Conservation (phyloP, 2,329 filamentous ascomycete genomes). For the Neoarthrinium moseri region DNA sequence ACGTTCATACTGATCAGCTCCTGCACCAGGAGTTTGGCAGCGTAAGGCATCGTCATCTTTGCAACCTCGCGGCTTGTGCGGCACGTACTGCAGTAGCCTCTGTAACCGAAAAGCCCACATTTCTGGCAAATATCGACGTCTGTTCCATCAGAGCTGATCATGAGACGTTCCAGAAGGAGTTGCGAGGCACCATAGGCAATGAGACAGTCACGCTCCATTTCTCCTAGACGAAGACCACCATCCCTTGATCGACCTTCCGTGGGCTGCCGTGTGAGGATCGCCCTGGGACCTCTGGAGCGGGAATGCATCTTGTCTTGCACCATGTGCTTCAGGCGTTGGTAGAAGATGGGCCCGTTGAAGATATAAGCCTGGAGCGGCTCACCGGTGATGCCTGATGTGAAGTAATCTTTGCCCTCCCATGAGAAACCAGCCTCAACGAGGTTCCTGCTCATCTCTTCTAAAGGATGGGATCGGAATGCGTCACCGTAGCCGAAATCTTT, state of each 20-base stretch:
- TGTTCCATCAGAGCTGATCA: conserved; percentile 90
- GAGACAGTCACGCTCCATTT: conserved; percentile 98
- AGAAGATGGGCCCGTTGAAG: conserved; percentile 98
- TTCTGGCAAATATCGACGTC: conserved; percentile 90
- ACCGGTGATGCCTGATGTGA: conserved; percentile 92
- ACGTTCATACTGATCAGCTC: conserved; percentile 99
- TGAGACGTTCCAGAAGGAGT: conserved; percentile 85
- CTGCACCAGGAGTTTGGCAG: conserved; percentile 92
- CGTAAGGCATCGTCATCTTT: conserved; percentile 96
- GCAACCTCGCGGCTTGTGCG: conserved; percentile 80
- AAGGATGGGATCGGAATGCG: conserved; percentile 77
- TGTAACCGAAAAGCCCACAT: conserved; percentile 94
- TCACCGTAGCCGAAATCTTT: conserved; percentile 83
- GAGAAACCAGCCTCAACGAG: conserved; percentile 88
- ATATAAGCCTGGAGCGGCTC: conserved; percentile 94
- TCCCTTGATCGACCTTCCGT: conserved; percentile 93
- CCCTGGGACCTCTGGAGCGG: conserved; percentile 82
- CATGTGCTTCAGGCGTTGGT: conserved; percentile 99
- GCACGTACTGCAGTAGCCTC: conserved; percentile 92
- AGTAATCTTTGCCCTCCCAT: conserved; percentile 96
- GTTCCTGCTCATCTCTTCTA: conserved; percentile 85
- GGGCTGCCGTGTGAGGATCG: conserved; percentile 90
- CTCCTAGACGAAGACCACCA: conserved; percentile 87
- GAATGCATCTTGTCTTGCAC: conserved; percentile 99
- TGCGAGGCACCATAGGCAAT: conserved; percentile 97